Conservation (phyloP, 2,329 filamentous ascomycete species). For the Chrysoporthe deuterocubensis region DNA sequence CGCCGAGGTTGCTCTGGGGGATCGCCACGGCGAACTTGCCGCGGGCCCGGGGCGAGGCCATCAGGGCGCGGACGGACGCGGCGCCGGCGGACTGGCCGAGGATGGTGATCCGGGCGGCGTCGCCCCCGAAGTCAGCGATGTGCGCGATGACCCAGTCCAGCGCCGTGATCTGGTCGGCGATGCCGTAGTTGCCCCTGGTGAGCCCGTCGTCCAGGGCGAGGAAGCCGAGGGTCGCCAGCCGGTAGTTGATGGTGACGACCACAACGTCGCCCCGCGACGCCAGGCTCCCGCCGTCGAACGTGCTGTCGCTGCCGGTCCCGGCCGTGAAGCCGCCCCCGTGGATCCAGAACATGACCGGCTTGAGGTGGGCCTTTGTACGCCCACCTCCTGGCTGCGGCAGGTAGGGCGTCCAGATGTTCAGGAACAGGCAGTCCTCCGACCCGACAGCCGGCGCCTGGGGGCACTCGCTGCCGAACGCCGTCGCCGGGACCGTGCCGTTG, state of each 20-base stretch:
- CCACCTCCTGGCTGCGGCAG: conserved; percentile 38
- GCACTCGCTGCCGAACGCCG: conserved; percentile 44
- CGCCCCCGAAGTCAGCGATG: conserved; percentile 59
- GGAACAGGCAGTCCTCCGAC: conserved; percentile 51
- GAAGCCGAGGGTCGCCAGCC: conserved; percentile 61
- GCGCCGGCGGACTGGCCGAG: conserved; percentile 61
- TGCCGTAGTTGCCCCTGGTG: conserved; percentile 53
- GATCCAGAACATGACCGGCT: conserved; percentile 44
- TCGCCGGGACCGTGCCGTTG: conserved; percentile 40
- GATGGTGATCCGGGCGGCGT: conserved; percentile 58
- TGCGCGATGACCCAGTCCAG: conserved; percentile 56
- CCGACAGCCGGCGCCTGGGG: conserved; percentile 42
- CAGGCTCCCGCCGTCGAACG: conserved; percentile 58
- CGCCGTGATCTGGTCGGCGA: conserved; percentile 53
- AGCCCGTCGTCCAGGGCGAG: conserved; percentile 54
- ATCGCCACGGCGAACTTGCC: conserved; percentile 55
- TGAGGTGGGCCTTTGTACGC: conserved; percentile 33
- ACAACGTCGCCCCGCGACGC: conserved; percentile 63
- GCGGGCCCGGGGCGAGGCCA: conserved; percentile 51
- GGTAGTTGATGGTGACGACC: conserved; percentile 64
- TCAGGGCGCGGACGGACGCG: conserved; percentile 53
- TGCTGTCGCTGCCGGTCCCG: conserved; percentile 46
- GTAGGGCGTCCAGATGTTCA: conserved; percentile 51
- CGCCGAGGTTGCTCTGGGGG: conserved; percentile 46
- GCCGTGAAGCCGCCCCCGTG: conserved; percentile 60